A percentile compares a stretch with the other conserved stretches of the same genome.
phyloP scores from a whole-genome alignment of 495 filamentous ascomycete genomes.

The Neurospora africana region DNA sequence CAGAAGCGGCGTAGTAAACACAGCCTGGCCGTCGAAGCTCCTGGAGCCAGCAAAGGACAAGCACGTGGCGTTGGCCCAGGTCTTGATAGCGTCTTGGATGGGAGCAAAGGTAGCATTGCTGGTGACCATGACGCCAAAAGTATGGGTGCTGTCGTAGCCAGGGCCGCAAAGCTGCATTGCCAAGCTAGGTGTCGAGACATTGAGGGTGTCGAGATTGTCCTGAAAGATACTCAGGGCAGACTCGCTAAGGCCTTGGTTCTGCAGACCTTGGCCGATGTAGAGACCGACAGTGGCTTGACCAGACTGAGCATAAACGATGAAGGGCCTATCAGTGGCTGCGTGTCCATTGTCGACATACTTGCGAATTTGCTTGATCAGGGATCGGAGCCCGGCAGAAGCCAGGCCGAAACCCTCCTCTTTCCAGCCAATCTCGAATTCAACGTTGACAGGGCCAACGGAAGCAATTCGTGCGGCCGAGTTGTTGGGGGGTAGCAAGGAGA shows the following conservation, averaged over 20 bases:
- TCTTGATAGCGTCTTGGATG: constrained; percentile 22
- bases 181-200: constrained; percentile 8
- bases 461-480: background rate
- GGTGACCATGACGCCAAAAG: constrained; percentile 24
- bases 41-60: constrained; percentile 12
- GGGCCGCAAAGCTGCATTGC: constrained; percentile 30
- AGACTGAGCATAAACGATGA: constrained; percentile 7
- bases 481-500: background rate
- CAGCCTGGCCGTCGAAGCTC: constrained; percentile 11
- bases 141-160: constrained; percentile 15
- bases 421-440: constrained; percentile 5
- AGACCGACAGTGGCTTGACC: constrained; percentile 5
- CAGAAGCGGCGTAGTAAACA: constrained; percentile 9
- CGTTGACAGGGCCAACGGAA: background rate
- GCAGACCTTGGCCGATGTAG: constrained; percentile 17
- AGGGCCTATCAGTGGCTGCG: background rate
- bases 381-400: background rate
- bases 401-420: background rate
- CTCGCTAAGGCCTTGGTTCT: constrained; percentile 14
- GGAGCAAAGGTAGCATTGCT: constrained; percentile 22
- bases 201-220: constrained; percentile 10
- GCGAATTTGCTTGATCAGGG: constrained; percentile 2
- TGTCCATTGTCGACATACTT: constrained; percentile 4
- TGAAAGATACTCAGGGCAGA: constrained; percentile 14
- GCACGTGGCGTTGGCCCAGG: constrained; percentile 26